A percentile compares a stretch with the other conserved stretches of the same genome.
Evolutionary conservation across 768 basidiomycete species (phyloP).

Genomic region (Pleurotus djamor): DNA sequence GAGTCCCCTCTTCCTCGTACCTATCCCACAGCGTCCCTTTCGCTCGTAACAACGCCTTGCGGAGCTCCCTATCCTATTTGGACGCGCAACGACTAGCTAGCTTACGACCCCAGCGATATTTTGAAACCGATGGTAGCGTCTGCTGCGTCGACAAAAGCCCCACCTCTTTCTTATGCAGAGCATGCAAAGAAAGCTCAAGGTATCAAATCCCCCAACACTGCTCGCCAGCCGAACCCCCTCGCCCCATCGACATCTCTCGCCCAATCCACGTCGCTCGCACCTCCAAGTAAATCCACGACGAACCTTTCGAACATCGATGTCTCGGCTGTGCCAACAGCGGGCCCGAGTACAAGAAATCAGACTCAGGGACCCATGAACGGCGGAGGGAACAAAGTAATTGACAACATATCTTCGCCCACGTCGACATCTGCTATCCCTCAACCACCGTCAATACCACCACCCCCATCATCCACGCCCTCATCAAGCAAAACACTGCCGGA

Average conservation of each 20-base stretch:
- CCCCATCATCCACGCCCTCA: background rate
- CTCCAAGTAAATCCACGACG: constrained; percentile 4
- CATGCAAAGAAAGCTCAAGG: constrained; percentile 48
- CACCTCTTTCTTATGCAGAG: constrained; percentile 57
- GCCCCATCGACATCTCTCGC: constrained; percentile 5
- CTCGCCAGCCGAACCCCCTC: constrained; percentile 7
- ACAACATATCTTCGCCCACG: background rate
- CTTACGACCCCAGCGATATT: background rate
- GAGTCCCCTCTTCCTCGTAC: no score
- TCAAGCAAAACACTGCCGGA: constrained; percentile 15
- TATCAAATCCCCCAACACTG: constrained; percentile 24
- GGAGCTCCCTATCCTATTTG: background rate
- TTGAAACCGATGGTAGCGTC: constrained; percentile 4
- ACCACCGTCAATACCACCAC: background rate
- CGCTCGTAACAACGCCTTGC: no score
- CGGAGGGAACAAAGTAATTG: background rate
- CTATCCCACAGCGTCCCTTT: no score
- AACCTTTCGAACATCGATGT: constrained; percentile 4
- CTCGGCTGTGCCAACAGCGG: constrained; percentile 2
- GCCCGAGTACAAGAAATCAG: background rate
- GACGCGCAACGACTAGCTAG: background rate
- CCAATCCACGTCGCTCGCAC: constrained; percentile 5
- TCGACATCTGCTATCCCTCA: background rate
- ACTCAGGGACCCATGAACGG: background rate
- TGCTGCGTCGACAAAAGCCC: constrained; percentile 14